These are phyloP conservation scores for Xylaria palmicola DNA, from an alignment of 495 filamentous ascomycete species.

Conservation along the genomic window DNA sequence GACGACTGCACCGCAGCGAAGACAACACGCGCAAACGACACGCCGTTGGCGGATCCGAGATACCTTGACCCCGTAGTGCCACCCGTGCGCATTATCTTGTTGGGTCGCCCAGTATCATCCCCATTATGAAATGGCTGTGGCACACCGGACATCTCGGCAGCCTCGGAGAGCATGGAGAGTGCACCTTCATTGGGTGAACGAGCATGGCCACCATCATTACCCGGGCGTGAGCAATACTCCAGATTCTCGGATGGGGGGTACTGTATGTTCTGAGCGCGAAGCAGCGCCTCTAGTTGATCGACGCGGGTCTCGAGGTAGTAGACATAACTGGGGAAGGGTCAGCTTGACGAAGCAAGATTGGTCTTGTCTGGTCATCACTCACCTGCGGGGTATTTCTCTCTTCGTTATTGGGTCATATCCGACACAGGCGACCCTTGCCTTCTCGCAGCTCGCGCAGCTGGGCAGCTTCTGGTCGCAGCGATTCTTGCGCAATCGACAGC, in stretches of 20 bases:
- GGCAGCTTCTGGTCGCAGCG: constrained; percentile 91
- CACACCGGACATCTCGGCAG: constrained; percentile 25
- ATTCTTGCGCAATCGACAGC: constrained; percentile 90
- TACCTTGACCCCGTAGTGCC: constrained; percentile 74
- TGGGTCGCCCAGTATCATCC: constrained; percentile 63
- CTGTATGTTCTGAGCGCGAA: constrained; percentile 65
- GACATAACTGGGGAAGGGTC: constrained; percentile 66
- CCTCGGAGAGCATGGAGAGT: constrained; percentile 21
- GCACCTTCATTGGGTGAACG: constrained; percentile 43
- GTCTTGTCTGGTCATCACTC: constrained; percentile 22
- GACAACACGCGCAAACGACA: constrained; percentile 91
- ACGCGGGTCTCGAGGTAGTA: constrained; percentile 89
- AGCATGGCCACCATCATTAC: constrained; percentile 41
- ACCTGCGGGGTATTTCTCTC: constrained; percentile 84
- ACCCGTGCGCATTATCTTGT: constrained; percentile 76
- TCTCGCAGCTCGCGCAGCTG: constrained; percentile 86
- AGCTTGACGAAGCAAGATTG: constrained; percentile 17
- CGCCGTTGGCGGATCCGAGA: constrained; percentile 82
- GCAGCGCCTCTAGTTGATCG: constrained; percentile 75
- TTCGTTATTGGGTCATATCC: constrained; percentile 97
- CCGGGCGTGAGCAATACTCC: constrained; percentile 62
- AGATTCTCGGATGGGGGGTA: constrained; percentile 77
- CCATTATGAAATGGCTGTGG: constrained; percentile 43
- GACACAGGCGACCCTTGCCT: constrained; percentile 83
- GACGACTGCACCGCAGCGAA: constrained; percentile 92